Evolutionary conservation across 257 asterid species (phyloP).

Genomic region (Coffea canephora): DNA sequence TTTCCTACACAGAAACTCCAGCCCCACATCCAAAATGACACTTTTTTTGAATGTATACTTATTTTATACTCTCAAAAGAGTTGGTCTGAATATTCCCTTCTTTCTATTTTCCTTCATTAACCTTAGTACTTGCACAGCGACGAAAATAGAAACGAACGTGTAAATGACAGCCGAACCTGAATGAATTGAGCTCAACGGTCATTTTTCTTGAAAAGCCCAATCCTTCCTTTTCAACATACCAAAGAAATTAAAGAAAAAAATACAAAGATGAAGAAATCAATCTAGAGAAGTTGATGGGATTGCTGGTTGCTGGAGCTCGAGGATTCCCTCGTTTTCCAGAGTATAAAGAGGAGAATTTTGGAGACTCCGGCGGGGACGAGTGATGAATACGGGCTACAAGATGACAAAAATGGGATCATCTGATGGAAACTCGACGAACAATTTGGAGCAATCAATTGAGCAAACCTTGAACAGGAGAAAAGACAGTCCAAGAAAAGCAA

Average conservation of each 20-base stretch:
- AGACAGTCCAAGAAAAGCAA: too few relatives aligned
- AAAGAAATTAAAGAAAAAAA: too few relatives aligned
- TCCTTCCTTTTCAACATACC: background rate
- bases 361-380: background rate
- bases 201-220: slow-evolving; percentile 1
- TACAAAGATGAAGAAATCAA: background rate
- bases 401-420: slow-evolving; percentile 6
- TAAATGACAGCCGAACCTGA: background rate
- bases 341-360: background rate
- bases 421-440: background rate
- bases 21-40: background rate
- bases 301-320: slow-evolving; percentile 9
- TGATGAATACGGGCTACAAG: background rate
- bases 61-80: background rate
- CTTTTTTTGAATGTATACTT: background rate
- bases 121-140: background rate
- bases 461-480: too few relatives aligned
- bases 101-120: background rate
- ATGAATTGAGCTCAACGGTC: background rate
- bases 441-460: background rate
- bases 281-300: background rate
- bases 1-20: background rate
- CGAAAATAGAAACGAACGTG: background rate
- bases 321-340: slow-evolving; percentile 2
- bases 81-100: too few relatives aligned